These are phyloP conservation scores for Sechiopsis laciniata DNA, from an alignment of 306 rosid genomes.

Conservation along the genomic window DNA sequence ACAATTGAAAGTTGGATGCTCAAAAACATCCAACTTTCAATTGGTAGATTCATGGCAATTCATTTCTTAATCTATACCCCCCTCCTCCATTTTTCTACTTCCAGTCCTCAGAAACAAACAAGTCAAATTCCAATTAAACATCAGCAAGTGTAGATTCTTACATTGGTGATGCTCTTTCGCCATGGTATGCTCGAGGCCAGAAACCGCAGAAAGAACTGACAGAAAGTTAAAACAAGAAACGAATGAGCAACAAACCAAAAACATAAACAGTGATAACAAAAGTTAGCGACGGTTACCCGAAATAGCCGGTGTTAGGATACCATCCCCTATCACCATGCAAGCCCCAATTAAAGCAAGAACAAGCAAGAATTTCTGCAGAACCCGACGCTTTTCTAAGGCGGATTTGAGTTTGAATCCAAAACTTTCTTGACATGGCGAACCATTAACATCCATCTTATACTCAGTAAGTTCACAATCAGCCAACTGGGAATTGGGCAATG, in stretches of 20 bases:
- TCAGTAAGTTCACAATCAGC: slow-evolving; percentile 68
- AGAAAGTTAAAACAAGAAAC: slow-evolving; percentile 28
- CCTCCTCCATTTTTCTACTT: background rate
- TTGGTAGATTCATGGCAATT: background rate
- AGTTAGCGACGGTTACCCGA: slow-evolving; percentile 44
- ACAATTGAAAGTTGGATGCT: background rate
- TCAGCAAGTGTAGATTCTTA: slow-evolving; percentile 32
- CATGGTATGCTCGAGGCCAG: slow-evolving; percentile 89
- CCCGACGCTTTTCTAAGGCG: slow-evolving; percentile 57
- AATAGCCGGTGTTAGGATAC: slow-evolving; percentile 84
- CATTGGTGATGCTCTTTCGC: slow-evolving; percentile 65
- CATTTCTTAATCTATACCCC: background rate
- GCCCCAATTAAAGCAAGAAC: slow-evolving; percentile 28
- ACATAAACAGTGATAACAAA: background rate
- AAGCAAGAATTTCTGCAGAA: slow-evolving; percentile 71
- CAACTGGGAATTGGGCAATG: slow-evolving; percentile 61
- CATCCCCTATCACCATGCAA: slow-evolving; percentile 97
- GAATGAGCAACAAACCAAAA: slow-evolving; percentile 16
- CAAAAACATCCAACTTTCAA: background rate
- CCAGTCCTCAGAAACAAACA: slow-evolving; percentile 2
- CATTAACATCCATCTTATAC: slow-evolving; percentile 38
- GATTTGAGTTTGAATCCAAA: slow-evolving; percentile 45
- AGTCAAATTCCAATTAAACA: slow-evolving; percentile 7
- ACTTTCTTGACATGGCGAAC: slow-evolving; percentile 27
- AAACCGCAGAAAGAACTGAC: slow-evolving; percentile 91